Evolutionary conservation across 129 eudicot genomes (phyloP).

Genomic region (Chrysanthemum seticuspe): DNA sequence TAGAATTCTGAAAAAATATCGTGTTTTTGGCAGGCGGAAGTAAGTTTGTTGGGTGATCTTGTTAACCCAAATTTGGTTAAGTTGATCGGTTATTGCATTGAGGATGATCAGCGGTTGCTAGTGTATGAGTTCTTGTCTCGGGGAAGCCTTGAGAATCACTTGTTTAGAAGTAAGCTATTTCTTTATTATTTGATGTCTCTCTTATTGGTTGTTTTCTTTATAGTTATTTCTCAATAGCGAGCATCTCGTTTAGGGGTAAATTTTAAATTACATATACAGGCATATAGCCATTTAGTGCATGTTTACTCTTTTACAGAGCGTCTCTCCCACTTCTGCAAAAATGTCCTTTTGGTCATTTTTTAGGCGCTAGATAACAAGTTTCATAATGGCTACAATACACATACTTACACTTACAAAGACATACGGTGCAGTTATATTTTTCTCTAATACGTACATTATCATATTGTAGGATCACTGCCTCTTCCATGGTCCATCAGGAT

Average conservation of each 20-base stretch:
- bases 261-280: no score
- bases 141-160: constrained; percentile 97
- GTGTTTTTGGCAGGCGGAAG: constrained; percentile 73
- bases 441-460: background rate
- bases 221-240: background rate
- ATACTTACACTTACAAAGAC: background rate
- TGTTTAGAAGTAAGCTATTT: constrained; percentile 65
- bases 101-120: constrained; percentile 93
- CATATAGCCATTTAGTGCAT: no score
- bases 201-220: background rate
- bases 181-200: background rate
- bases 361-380: no score
- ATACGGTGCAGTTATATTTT: background rate
- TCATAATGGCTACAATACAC: background rate
- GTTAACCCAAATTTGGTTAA: constrained; percentile 91
- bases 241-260: no score
- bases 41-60: constrained; percentile 81
- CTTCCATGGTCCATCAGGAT: constrained; percentile 98
- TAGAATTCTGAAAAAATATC: constrained; percentile 4
- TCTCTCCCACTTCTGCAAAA: no score
- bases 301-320: no score
- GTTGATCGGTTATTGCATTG: constrained; percentile 92
- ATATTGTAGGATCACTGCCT: constrained; percentile 74
- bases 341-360: no score
- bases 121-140: constrained; percentile 94